phyloP scores from a whole-genome alignment of 257 asterid genomes.

The Anisodus acutangulus region DNA sequence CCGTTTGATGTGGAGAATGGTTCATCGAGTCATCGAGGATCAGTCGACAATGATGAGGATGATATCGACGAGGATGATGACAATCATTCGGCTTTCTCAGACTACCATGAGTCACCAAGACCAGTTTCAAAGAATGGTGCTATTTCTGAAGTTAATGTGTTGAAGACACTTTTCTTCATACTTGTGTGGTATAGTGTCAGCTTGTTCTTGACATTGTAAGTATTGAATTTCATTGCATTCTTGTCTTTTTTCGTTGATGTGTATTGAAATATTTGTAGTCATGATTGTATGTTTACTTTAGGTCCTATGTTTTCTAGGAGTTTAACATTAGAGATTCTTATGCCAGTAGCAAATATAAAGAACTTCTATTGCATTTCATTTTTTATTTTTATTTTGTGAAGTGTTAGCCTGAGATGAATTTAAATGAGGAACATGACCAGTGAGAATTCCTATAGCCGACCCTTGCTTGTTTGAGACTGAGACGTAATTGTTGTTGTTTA shows the following conservation, averaged over 20 bases:
- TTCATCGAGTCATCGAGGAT: slow-evolving; percentile 35
- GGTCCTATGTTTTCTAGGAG: neutral
- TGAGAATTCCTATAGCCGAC: neutral
- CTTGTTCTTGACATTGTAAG: slow-evolving; percentile 92
- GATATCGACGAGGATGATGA: neutral
- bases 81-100: neutral
- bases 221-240: slow-evolving; percentile 14
- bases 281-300: neutral
- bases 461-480: neutral
- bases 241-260: neutral
- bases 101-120: slow-evolving; percentile 33
- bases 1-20: slow-evolving; percentile 72
- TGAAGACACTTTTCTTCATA: slow-evolving; percentile 80
- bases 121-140: slow-evolving; percentile 44
- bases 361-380: neutral
- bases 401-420: neutral
- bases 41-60: slow-evolving; percentile 28
- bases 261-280: slow-evolving; percentile 3
- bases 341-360: neutral
- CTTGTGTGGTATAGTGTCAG: slow-evolving; percentile 94
- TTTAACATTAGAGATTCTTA: neutral
- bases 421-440: neutral
- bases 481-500: neutral
- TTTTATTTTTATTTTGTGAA: neutral
- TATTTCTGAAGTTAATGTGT: slow-evolving; percentile 60